Conservation (phyloP, 306 rosid genomes). For the Cotoneaster glaucophyllus region DNA sequence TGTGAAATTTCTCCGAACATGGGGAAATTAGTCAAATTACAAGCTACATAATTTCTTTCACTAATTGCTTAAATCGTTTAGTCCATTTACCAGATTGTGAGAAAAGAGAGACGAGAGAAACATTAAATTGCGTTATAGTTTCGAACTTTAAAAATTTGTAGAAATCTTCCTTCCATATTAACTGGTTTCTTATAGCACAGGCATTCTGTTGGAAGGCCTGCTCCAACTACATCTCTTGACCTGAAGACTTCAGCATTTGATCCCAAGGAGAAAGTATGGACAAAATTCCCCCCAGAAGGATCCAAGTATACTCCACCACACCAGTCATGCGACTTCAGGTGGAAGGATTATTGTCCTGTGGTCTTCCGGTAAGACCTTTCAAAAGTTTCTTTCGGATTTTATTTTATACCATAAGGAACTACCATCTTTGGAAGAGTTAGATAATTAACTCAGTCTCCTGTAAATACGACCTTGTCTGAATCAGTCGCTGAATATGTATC, state of each 20-base stretch:
- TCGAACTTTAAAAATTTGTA: not conserved
- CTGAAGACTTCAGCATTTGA: slow-evolving; percentile 85
- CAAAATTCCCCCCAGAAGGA: slow-evolving; percentile 92
- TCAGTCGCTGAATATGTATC: not conserved
- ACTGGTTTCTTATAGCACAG: slow-evolving; percentile 65
- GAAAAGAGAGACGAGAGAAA: not conserved
- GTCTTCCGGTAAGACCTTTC: slow-evolving; percentile 69
- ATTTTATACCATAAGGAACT: not conserved
- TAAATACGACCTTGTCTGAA: not conserved
- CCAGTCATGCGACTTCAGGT: slow-evolving; percentile 70
- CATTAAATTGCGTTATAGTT: not conserved
- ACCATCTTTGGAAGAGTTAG: not conserved
- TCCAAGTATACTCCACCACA: slow-evolving; percentile 96
- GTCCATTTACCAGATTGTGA: not conserved
- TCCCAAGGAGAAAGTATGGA: slow-evolving; percentile 92
- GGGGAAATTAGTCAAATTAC: not conserved
- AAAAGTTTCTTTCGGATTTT: slow-evolving; percentile 2
- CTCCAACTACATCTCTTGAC: slow-evolving; percentile 82
- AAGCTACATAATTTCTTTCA: not conserved
- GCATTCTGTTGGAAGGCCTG: slow-evolving; percentile 97
- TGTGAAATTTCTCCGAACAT: not conserved
- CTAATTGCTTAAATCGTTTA: not conserved
- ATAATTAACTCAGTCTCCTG: not conserved
- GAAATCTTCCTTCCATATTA: slow-evolving; percentile 21
- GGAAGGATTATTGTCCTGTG: slow-evolving; percentile 98